Conservation (phyloP, 306 rosid species). For the Dryas drummondii region DNA sequence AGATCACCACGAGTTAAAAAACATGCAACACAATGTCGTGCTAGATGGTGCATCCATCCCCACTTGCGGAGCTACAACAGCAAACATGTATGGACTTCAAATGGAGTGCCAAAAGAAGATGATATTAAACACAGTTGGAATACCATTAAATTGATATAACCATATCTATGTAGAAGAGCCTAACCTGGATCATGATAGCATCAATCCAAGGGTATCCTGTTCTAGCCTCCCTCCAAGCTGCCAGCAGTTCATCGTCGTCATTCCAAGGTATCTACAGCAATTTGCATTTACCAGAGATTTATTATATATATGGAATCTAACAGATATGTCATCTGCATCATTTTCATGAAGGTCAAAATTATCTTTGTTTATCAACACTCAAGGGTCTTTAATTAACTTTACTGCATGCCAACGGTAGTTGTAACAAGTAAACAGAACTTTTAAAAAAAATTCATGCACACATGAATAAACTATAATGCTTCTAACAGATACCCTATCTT, state of each 20-base stretch:
- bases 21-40: constrained; percentile 91
- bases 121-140: constrained; percentile 5
- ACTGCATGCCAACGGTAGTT: not conserved
- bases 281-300: not conserved
- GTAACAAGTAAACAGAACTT: not conserved
- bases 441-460: not conserved
- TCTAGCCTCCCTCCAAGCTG: constrained; percentile 84
- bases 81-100: constrained; percentile 19
- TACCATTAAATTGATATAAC: not conserved
- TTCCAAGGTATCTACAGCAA: constrained; percentile 82
- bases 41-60: constrained; percentile 99
- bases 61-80: constrained; percentile 76
- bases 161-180: not conserved
- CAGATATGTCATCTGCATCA: too few species aligned
- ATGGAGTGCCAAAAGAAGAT: not conserved
- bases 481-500: not conserved
- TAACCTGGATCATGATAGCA: constrained; percentile 91
- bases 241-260: constrained; percentile 62
- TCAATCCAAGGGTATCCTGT: constrained; percentile 99
- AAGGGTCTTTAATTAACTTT: not conserved
- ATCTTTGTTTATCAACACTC: not conserved
- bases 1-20: constrained; percentile 93
- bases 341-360: not conserved
- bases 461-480: not conserved
- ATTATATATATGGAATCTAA: not conserved